Evolutionary conservation across 352 stramenopile species (phyloP), one percentile per base, ranked within the genome.

Genomic region (Hyaloperonospora arabidopsidis): DNA sequence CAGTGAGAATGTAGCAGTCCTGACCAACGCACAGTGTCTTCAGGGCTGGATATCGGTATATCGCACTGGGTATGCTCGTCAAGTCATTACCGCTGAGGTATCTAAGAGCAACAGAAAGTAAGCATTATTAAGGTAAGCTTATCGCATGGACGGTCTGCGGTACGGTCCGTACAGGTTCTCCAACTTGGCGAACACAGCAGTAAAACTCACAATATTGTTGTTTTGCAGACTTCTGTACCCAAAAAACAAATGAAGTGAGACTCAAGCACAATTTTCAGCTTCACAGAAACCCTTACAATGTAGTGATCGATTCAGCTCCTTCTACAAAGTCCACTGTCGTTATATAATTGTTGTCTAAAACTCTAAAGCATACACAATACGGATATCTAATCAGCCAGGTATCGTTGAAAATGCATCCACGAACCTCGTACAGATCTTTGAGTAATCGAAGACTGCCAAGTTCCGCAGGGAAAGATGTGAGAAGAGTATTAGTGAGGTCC

Each of bases 31-130:
- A 75, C 22, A 87, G 53, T 23, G 55, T 54, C 44, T 68, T 57
- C 28, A 87, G 68, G 2, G 60, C 67, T 12, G 65, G 45, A 63
- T 82, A 67, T 3, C 55, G 54, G 63, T 84, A 87, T 11, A 87
- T 62, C 2, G 56, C 48, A n/a, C 35, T 36, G 3, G 76, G 76
- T 29, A 87, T 71, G 6, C 57, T 68, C 2, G 69, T 73, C 49
- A 87, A 62, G 12, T 71, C 65, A 49, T 87, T 87, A 49, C 53
- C 49, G 11, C 72, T 66, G n/a, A 87, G 35, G 86, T 53, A 22
- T 72, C 61, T 7, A 86, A 52, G 29, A 61, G 47, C 38, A 69
- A 48, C 21, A 88, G 63, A 2, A 48, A 68, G n/a, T 66, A 43
- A 57, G 83, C 70, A 5, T 65, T 61, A 51, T 78, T 86, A 8